These are phyloP conservation scores for Condylostoma magnum DNA, from an alignment of 169 alveolate genomes.

Conservation along the genomic window DNA sequence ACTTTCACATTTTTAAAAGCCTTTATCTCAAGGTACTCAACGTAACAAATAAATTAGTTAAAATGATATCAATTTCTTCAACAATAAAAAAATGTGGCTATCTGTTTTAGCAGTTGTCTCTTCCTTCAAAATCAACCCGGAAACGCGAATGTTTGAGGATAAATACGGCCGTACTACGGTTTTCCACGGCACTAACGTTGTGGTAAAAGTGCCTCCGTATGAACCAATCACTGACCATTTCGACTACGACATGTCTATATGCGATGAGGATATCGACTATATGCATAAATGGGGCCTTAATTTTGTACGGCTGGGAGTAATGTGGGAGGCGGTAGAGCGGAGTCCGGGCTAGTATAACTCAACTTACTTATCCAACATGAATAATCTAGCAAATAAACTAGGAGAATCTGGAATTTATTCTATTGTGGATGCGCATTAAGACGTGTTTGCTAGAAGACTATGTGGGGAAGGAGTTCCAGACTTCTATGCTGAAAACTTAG, in stretches of 20 bases:
- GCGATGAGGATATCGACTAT: conserved; percentile 58
- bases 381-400: conserved; percentile 55
- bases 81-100: no score
- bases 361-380: conserved; percentile 65
- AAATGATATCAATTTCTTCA: no score
- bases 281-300: conserved; percentile 75
- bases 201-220: conserved; percentile 68
- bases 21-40: no score
- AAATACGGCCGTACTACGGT: conserved; percentile 38
- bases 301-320: conserved; percentile 75
- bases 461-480: conserved; percentile 80
- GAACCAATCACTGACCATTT: conserved; percentile 43
- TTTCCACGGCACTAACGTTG: conserved; percentile 78
- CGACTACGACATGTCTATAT: conserved; percentile 42
- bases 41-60: no score
- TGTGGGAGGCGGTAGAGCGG: conserved; percentile 85
- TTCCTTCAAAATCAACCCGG: conserved; percentile 12
- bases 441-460: conserved; percentile 54
- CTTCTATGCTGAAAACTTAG: conserved; percentile 47
- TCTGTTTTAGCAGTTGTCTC: not conserved
- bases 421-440: conserved; percentile 83
- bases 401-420: conserved; percentile 69
- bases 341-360: conserved; percentile 61
- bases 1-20: no score
- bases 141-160: conserved; percentile 26